These are phyloP conservation scores for Henckelia pumila DNA, from an alignment of 257 asterid species.

Conservation along the genomic window DNA sequence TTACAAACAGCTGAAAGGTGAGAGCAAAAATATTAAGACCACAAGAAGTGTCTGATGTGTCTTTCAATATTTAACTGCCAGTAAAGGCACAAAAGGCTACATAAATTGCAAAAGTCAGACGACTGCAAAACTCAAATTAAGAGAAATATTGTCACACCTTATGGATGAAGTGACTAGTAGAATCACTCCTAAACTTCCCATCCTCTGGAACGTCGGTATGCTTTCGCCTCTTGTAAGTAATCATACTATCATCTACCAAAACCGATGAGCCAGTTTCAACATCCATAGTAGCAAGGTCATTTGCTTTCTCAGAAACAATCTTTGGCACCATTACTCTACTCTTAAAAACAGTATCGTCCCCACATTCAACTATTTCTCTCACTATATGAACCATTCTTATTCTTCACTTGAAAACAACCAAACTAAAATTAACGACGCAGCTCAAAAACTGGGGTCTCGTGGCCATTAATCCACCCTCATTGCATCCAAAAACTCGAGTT, in stretches of 20 bases:
- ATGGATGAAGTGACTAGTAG: constrained; percentile 34
- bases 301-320: constrained; percentile 32
- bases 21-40: not conserved
- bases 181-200: constrained; percentile 31
- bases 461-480: not conserved
- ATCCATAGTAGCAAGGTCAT: constrained; percentile 25
- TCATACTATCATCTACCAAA: constrained; percentile 35
- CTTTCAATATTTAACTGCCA: not conserved
- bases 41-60: not conserved
- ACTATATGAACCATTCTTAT: constrained; percentile 43
- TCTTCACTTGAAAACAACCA: constrained; percentile 26
- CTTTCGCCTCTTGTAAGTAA: constrained; percentile 77
- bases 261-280: constrained; percentile 33
- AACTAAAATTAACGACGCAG: not conserved
- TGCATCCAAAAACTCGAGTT: not conserved
- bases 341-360: constrained; percentile 25
- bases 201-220: constrained; percentile 26
- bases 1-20: not conserved
- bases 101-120: not conserved
- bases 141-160: constrained; percentile 39
- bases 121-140: not conserved
- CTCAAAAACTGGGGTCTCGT: not conserved
- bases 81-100: not conserved
- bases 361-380: constrained; percentile 33
- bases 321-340: constrained; percentile 22